These are phyloP conservation scores for Aspergillus bridgeri DNA, from an alignment of 495 filamentous ascomycete genomes.

Conservation along the genomic window DNA sequence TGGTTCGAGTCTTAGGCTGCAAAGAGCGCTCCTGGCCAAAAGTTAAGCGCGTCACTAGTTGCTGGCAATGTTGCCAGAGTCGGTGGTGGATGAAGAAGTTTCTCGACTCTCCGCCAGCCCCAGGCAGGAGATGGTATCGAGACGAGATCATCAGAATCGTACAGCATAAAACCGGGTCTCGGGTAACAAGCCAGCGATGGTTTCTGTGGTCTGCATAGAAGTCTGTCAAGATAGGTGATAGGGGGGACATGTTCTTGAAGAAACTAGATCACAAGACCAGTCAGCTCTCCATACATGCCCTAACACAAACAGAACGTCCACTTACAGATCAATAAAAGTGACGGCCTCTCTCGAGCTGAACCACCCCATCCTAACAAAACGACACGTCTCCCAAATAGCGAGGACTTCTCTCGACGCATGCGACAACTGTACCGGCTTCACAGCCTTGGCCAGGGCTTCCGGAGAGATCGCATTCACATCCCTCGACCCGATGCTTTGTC, in stretches of 20 bases:
- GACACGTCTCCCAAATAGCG: slow-evolving; percentile 47
- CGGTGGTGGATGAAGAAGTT: slow-evolving; percentile 55
- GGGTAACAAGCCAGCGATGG: slow-evolving; percentile 42
- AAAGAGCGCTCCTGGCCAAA: slow-evolving; percentile 50
- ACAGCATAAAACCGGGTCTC: slow-evolving; percentile 48
- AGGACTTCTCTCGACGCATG: slow-evolving; percentile 32
- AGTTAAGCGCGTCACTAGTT: slow-evolving; percentile 47
- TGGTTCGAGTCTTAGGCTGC: slow-evolving; percentile 41
- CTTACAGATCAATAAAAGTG: slow-evolving; percentile 52
- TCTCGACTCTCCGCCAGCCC: slow-evolving; percentile 47
- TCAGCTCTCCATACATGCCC: not conserved
- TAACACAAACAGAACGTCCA: slow-evolving; percentile 1
- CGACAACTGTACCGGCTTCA: slow-evolving; percentile 31
- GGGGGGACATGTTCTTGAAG: slow-evolving; percentile 49
- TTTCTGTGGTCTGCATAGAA: slow-evolving; percentile 48
- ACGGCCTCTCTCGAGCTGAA: slow-evolving; percentile 51
- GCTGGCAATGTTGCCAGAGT: slow-evolving; percentile 53
- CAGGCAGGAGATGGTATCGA: slow-evolving; percentile 50
- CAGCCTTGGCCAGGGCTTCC: slow-evolving; percentile 18
- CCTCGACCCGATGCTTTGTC: slow-evolving; percentile 18
- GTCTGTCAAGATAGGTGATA: slow-evolving; percentile 51
- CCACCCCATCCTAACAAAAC: slow-evolving; percentile 53
- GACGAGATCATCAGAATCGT: slow-evolving; percentile 55
- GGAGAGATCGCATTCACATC: slow-evolving; percentile 8
- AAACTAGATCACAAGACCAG: slow-evolving; percentile 43